These are phyloP conservation scores for Lachnellula occidentalis DNA, from an alignment of 2,329 filamentous ascomycete species.

Conservation along the genomic window DNA sequence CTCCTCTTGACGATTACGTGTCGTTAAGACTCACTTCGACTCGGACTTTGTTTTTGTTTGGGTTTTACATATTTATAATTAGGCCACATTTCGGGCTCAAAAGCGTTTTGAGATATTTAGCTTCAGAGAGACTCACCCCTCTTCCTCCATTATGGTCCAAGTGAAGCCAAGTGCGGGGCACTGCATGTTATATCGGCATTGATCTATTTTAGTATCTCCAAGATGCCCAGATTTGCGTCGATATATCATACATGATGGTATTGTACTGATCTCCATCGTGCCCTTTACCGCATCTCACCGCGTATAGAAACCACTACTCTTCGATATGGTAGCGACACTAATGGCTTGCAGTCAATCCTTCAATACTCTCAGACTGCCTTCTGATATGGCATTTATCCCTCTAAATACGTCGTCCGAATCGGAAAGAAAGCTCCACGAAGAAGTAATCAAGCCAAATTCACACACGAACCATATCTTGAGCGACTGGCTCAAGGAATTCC, in stretches of 20 bases:
- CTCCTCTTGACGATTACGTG: too few species aligned
- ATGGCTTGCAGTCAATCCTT: constrained; percentile 20
- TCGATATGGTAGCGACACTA: neutral
- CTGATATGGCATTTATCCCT: constrained; percentile 42
- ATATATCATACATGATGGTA: neutral
- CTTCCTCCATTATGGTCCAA: too few species aligned
- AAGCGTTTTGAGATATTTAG: too few species aligned
- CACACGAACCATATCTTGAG: constrained; percentile 34
- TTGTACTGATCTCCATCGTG: neutral
- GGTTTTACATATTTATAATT: too few species aligned
- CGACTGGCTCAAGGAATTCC: constrained; percentile 36
- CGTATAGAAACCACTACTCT: neutral
- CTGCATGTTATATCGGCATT: constrained; percentile 1
- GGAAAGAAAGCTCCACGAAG: constrained; percentile 36
- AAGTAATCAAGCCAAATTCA: constrained; percentile 33
- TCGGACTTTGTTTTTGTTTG: too few species aligned
- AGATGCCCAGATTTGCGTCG: neutral
- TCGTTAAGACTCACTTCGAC: too few species aligned
- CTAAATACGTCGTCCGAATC: constrained; percentile 39
- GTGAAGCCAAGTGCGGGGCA: too few species aligned
- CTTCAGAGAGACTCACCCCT: too few species aligned
- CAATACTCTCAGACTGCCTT: constrained; percentile 44
- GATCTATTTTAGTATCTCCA: neutral
- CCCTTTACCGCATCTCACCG: neutral
- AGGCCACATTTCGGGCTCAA: too few species aligned